Base-by-base conservation (phyloP, 352 stramenopile species). In the Pythium vanterpoolii region DNA sequence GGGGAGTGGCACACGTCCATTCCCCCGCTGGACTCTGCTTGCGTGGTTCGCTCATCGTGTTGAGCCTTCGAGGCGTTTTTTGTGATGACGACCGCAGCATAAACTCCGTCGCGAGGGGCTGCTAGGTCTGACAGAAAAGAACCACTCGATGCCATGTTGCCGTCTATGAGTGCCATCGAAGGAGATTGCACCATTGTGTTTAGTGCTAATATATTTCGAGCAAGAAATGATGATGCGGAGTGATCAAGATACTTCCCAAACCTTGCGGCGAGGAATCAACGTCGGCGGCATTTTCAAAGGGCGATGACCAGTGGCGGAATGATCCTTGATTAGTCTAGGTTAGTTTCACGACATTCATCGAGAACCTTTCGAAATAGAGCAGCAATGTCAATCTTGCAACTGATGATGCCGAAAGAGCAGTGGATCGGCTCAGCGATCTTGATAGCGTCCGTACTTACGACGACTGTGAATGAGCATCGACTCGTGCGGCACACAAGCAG, bases 361-460 rank as follows among this genome's bases (percentile, higher is more conserved):
- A n/a, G n/a, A n/a, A n/a, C n/a, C n/a, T n/a, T n/a, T n/a, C n/a
- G n/a, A n/a, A n/a, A n/a, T n/a, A n/a, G n/a, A n/a, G n/a, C n/a
- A n/a, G n/a, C n/a, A n/a, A n/a, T n/a, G n/a, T n/a, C n/a, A n/a
- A n/a, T n/a, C n/a, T n/a, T n/a, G n/a, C n/a, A n/a, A n/a, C n/a
- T 26, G 7, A 66, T 10, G 28, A 83, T 79, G 70, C 42, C 57
- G 33, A 77, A 75, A 38, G 66, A 80, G 13, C 62, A 68, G 48
- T 62, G 68, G 61, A 83, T 91, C 60, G 71, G 75, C 23, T 49
- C 66, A 11, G 52, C 80, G 18, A 54, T 84, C 48, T 65, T 91
- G 54, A 52, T 88, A n/a, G 66, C 64, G 10, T 73, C 81, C 7
- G 57, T 79, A 43, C 46, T 77, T 14, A 77, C 78, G 39, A 89